These are phyloP conservation scores for Malassezia brasiliensis DNA, from an alignment of 1,284 basidiomycete genomes.

Conservation along the genomic window DNA sequence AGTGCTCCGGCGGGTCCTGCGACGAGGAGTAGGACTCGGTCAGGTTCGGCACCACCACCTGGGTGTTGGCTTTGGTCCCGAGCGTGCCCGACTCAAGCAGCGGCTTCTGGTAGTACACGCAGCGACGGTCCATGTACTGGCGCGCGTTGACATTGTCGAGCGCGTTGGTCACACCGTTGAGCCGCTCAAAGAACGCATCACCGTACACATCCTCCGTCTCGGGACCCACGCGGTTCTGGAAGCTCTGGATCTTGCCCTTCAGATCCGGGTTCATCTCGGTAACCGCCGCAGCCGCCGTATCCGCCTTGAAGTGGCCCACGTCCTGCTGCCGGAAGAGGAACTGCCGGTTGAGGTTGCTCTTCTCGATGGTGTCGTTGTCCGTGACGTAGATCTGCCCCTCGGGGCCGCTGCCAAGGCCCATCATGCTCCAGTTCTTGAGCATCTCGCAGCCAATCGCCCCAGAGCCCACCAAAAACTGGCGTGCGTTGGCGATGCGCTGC, in stretches of 20 bases:
- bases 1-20: slow-evolving; percentile 98
- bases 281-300: slow-evolving; percentile 84
- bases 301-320: slow-evolving; percentile 93
- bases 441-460: slow-evolving; percentile 99
- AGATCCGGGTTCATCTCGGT: slow-evolving; percentile 93
- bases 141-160: slow-evolving; percentile 93
- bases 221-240: slow-evolving; percentile 82
- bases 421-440: slow-evolving; percentile 99
- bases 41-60: slow-evolving; percentile 87
- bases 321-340: slow-evolving; percentile 97
- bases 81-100: slow-evolving; percentile 94
- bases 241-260: slow-evolving; percentile 72
- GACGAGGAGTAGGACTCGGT: slow-evolving; percentile 98
- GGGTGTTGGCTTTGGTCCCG: slow-evolving; percentile 96
- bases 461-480: slow-evolving; percentile 93
- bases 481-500: slow-evolving; percentile 76
- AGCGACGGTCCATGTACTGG: slow-evolving; percentile 97
- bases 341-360: slow-evolving; percentile 95
- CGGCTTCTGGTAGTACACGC: slow-evolving; percentile 93
- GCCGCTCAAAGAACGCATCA: slow-evolving; percentile 68
- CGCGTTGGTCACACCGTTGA: slow-evolving; percentile 99
- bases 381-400: slow-evolving; percentile 84
- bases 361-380: slow-evolving; percentile 97
- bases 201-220: slow-evolving; percentile 91
- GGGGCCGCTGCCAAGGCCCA: slow-evolving; percentile 77